Conservation (phyloP, 257 asterid genomes). For the Verbascum thapsus region DNA sequence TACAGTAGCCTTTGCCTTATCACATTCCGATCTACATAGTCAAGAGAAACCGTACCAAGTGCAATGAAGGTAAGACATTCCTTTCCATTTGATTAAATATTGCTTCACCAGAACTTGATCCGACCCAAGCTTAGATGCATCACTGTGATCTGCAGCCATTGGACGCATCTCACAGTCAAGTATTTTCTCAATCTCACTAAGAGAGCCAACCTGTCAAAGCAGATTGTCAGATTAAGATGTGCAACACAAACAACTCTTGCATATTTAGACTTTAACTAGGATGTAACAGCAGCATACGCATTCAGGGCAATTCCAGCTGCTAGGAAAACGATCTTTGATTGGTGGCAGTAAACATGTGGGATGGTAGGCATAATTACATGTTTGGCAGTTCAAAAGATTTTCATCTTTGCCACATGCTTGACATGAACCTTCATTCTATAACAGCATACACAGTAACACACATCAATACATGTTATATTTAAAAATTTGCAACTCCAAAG, state of each 20-base stretch:
- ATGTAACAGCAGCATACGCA: constrained; percentile 46
- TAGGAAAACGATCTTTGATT: constrained; percentile 50
- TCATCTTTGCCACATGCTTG: constrained; percentile 55
- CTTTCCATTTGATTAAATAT: constrained; percentile 71
- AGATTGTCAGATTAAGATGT: not conserved
- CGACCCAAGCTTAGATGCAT: constrained; percentile 53
- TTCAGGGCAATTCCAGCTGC: constrained; percentile 62
- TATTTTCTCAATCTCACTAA: constrained; percentile 59
- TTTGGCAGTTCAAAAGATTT: constrained; percentile 50
- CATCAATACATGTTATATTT: constrained; percentile 1
- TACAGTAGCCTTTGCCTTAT: not conserved
- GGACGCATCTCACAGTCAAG: constrained; percentile 67
- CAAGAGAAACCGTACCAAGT: constrained; percentile 38
- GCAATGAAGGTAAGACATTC: constrained; percentile 64
- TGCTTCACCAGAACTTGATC: constrained; percentile 57
- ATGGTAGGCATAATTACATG: constrained; percentile 63
- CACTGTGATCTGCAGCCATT: constrained; percentile 47
- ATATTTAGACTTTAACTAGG: not conserved
- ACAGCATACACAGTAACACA: no score
- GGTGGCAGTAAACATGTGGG: constrained; percentile 60
- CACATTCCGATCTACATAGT: not conserved
- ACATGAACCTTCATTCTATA: constrained; percentile 54
- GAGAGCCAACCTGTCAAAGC: constrained; percentile 54
- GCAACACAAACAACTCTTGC: constrained; percentile 12
- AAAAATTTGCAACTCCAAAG: not conserved